These are phyloP conservation scores for Clausena lansium DNA, from an alignment of 345 rosid genomes.

Conservation along the genomic window DNA sequence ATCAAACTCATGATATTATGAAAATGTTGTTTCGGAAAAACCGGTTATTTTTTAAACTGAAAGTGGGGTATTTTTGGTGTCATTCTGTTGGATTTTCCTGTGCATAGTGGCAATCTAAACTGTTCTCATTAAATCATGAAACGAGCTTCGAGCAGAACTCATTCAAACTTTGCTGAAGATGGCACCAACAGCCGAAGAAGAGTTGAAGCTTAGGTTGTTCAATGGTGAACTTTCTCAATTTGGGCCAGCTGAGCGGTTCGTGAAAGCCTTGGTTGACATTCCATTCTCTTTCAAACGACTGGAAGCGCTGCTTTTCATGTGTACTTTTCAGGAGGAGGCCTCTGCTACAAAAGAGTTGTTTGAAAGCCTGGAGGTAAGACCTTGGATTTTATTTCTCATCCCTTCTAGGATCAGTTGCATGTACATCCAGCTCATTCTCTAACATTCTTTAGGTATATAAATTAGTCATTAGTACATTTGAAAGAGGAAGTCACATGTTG, in stretches of 20 bases:
- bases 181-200: conserved; percentile 96
- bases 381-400: conserved; percentile 14
- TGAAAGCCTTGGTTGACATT: conserved; percentile 74
- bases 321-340: conserved; percentile 81
- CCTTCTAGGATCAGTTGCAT: conserved; percentile 9
- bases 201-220: conserved; percentile 89
- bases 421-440: background rate
- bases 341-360: conserved; percentile 64
- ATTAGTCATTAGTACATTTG: background rate
- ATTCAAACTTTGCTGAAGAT: conserved; percentile 84
- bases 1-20: background rate
- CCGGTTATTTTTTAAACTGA: background rate
- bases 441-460: background rate
- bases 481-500: background rate
- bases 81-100: conserved; percentile 12
- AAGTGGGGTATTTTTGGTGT: background rate
- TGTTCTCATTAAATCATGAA: conserved; percentile 52
- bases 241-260: conserved; percentile 92
- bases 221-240: conserved; percentile 72
- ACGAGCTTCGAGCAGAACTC: conserved; percentile 86
- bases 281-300: conserved; percentile 88
- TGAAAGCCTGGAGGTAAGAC: conserved; percentile 70
- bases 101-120: conserved; percentile 22
- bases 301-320: conserved; percentile 87
- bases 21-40: background rate